phyloP scores from a whole-genome alignment of 305 asterid genomes.

The Fraxinus latifolia region DNA sequence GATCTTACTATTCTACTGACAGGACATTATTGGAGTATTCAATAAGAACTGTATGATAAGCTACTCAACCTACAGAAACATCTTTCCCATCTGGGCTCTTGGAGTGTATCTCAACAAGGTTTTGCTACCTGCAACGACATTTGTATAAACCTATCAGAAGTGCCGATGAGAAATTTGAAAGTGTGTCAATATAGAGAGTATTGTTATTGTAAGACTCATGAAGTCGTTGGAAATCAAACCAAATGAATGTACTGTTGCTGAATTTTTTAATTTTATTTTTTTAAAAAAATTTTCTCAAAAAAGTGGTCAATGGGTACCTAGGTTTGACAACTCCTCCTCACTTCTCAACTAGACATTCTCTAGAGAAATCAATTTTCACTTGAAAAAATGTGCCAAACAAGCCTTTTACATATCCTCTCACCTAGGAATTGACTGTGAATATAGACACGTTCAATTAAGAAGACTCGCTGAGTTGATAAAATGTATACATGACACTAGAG shows the following conservation, averaged over 20 bases:
- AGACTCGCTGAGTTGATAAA: background rate
- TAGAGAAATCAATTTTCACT: background rate
- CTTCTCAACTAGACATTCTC: background rate
- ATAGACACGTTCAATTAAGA: background rate
- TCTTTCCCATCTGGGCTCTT: constrained; percentile 76
- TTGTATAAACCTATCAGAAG: background rate
- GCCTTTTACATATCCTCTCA: background rate
- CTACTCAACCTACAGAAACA: constrained; percentile 64
- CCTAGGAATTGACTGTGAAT: background rate
- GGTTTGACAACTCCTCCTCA: background rate
- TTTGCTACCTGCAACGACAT: constrained; percentile 13
- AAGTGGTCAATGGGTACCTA: background rate
- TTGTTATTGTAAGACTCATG: background rate
- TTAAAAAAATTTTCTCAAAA: background rate
- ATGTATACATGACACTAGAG: too few relatives aligned
- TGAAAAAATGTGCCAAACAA: background rate
- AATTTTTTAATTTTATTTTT: too few relatives aligned
- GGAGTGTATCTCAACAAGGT: constrained; percentile 68
- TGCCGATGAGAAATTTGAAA: background rate
- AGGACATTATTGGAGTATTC: constrained; percentile 73
- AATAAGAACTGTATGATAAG: constrained; percentile 65
- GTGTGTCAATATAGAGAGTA: background rate
- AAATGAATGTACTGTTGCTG: background rate
- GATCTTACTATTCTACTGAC: constrained; percentile 10
- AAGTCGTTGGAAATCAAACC: background rate